Evolutionary conservation across 305 asterid species (phyloP).

Genomic region (Fraxinus latifolia): DNA sequence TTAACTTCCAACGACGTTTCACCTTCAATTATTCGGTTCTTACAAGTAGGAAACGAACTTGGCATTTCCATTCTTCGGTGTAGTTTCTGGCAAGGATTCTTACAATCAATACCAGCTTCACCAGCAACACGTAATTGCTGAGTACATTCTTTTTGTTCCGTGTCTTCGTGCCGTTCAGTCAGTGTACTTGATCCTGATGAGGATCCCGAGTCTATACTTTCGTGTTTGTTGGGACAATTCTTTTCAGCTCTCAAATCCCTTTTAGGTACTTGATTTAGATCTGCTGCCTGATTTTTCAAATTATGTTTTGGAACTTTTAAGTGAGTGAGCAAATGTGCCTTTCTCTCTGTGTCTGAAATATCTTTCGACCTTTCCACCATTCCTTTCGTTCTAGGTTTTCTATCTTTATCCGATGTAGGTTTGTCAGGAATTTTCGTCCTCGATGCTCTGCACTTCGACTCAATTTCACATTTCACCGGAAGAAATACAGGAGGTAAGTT

Average conservation of each 20-base stretch:
- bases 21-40: conserved; percentile 32
- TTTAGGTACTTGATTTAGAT: neutral
- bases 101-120: neutral
- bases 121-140: neutral
- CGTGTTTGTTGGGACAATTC: conserved; percentile 4
- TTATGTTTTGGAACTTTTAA: conserved; percentile 9
- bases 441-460: conserved; percentile 22
- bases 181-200: conserved; percentile 57
- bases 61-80: conserved; percentile 5
- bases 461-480: conserved; percentile 39
- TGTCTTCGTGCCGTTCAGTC: conserved; percentile 45
- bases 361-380: conserved; percentile 23
- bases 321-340: conserved; percentile 9
- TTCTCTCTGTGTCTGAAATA: conserved; percentile 8
- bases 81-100: neutral
- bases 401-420: conserved; percentile 13
- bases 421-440: conserved; percentile 24
- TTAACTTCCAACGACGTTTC: conserved; percentile 17
- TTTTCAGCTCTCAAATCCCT: conserved; percentile 12
- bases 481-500: conserved; percentile 52
- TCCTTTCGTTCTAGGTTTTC: conserved; percentile 21
- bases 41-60: conserved; percentile 2
- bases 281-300: conserved; percentile 1
- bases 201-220: conserved; percentile 29
- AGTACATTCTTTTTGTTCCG: conserved; percentile 11